Conservation (phyloP, 2,329 filamentous ascomycete species). For the Cladosporium sphaerospermum region DNA sequence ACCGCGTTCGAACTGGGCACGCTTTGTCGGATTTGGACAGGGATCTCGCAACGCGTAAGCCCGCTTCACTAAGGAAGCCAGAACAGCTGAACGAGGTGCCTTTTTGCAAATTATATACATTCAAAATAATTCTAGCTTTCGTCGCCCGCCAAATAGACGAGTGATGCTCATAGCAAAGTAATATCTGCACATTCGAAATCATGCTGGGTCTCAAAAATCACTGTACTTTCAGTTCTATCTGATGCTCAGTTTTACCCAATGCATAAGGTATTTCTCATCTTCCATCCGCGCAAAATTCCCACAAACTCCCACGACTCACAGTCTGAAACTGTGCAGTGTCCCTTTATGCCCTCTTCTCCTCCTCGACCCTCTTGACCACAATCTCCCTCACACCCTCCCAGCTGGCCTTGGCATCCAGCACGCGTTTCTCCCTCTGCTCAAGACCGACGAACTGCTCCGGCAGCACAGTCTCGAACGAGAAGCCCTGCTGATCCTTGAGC, state of each 20-base stretch:
- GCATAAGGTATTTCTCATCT: too few species aligned
- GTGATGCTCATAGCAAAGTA: too few species aligned
- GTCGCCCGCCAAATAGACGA: too few species aligned
- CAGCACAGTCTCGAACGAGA: constrained; percentile 71
- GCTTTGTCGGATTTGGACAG: constrained; percentile 21
- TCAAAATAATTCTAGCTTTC: neutral
- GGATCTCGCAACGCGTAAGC: constrained; percentile 17
- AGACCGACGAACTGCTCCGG: constrained; percentile 77
- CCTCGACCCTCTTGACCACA: constrained; percentile 65
- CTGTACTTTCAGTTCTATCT: too few species aligned
- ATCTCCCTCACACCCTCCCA: constrained; percentile 72
- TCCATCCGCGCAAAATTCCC: too few species aligned
- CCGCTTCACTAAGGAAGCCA: constrained; percentile 26
- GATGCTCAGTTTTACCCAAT: too few species aligned
- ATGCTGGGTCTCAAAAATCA: too few species aligned
- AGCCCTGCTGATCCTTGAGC: constrained; percentile 63
- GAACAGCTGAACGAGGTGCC: constrained; percentile 25
- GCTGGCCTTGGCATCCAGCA: constrained; percentile 59
- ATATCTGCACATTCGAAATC: too few species aligned
- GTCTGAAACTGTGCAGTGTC: too few species aligned
- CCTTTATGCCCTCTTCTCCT: constrained; percentile 18
- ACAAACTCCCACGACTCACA: too few species aligned
- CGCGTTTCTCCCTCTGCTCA: constrained; percentile 66
- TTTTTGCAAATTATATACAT: neutral
- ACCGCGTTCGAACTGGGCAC: constrained; percentile 52